A percentile compares a stretch with the other conserved stretches of the same genome.
Conservation (phyloP, 441 rosid species). For the Omphalea diandra region DNA sequence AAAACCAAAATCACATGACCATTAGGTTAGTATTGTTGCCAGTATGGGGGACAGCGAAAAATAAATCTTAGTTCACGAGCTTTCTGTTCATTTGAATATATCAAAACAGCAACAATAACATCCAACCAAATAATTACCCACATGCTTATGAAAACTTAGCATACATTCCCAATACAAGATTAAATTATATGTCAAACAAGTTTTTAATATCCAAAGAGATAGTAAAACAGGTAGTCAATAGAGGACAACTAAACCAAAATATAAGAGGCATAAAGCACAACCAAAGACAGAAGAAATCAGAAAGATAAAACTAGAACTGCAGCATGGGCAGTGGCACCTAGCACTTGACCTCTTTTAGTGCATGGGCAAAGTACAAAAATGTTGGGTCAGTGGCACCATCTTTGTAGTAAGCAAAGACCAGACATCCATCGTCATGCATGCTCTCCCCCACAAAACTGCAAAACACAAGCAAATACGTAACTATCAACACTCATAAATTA, state of each 20-base stretch:
- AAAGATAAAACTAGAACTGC: slow-evolving; percentile 32
- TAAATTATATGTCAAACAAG: slow-evolving; percentile 19
- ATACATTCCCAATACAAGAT: not conserved
- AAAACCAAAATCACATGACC: too few relatives aligned
- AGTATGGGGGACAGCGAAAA: too few relatives aligned
- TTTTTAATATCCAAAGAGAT: slow-evolving; percentile 3
- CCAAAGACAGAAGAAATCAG: slow-evolving; percentile 1
- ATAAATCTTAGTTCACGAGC: not conserved
- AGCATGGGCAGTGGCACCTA: slow-evolving; percentile 37
- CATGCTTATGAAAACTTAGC: not conserved
- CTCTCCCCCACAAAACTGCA: slow-evolving; percentile 96
- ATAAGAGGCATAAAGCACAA: slow-evolving; percentile 7
- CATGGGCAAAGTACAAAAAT: slow-evolving; percentile 80
- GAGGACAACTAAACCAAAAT: slow-evolving; percentile 17
- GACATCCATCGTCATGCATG: slow-evolving; percentile 63
- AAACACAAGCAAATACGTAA: not conserved
- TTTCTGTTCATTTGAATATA: not conserved
- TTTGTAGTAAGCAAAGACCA: slow-evolving; percentile 97
- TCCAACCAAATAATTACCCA: not conserved
- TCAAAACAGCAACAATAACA: not conserved
- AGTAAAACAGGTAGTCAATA: not conserved
- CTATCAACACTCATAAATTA: not conserved
- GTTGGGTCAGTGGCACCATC: slow-evolving; percentile 95
- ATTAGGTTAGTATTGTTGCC: too few relatives aligned
- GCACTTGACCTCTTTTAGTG: slow-evolving; percentile 96